phyloP scores from a whole-genome alignment of 2,329 filamentous ascomycete genomes.

The Coniella lustricola region DNA sequence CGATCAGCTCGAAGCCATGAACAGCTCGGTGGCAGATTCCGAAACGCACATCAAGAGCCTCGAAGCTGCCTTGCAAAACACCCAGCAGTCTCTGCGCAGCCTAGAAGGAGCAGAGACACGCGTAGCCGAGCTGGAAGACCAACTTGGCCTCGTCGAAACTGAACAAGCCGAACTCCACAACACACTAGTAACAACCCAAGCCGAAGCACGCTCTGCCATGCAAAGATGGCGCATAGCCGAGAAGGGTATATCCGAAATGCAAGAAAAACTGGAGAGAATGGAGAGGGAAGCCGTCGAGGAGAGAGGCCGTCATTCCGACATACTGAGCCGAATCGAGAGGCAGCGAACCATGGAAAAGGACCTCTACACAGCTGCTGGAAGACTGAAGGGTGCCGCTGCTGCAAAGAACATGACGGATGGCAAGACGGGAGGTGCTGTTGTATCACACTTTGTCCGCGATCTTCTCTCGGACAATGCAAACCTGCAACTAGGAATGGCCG shows the following conservation, averaged over 20 bases:
- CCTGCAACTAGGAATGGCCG: conserved; percentile 83
- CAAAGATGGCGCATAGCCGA: conserved; percentile 84
- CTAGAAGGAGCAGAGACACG: conserved; percentile 67
- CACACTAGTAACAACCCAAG: conserved; percentile 57
- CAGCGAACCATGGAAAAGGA: conserved; percentile 77
- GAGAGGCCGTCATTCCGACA: conserved; percentile 71
- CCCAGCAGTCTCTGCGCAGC: conserved; percentile 68
- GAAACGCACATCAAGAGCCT: conserved; percentile 73
- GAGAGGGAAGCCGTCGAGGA: conserved; percentile 78
- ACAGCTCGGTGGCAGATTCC: conserved; percentile 69
- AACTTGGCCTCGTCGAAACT: conserved; percentile 70
- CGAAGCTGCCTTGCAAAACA: conserved; percentile 67
- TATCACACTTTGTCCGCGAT: conserved; percentile 95
- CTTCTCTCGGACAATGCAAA: conserved; percentile 93
- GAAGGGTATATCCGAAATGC: conserved; percentile 66
- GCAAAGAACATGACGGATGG: conserved; percentile 55
- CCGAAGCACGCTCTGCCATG: conserved; percentile 71
- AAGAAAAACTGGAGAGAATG: conserved; percentile 83
- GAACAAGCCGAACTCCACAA: conserved; percentile 71
- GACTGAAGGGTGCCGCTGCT: conserved; percentile 75
- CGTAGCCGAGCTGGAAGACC: conserved; percentile 71
- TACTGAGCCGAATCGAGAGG: conserved; percentile 76
- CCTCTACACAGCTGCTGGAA: conserved; percentile 68
- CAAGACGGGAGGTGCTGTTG: conserved; percentile 55
- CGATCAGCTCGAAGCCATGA: conserved; percentile 78